Evolutionary conservation across 2,329 filamentous ascomycete species (phyloP).

Genomic region (Trichoderma lentiforme): DNA sequence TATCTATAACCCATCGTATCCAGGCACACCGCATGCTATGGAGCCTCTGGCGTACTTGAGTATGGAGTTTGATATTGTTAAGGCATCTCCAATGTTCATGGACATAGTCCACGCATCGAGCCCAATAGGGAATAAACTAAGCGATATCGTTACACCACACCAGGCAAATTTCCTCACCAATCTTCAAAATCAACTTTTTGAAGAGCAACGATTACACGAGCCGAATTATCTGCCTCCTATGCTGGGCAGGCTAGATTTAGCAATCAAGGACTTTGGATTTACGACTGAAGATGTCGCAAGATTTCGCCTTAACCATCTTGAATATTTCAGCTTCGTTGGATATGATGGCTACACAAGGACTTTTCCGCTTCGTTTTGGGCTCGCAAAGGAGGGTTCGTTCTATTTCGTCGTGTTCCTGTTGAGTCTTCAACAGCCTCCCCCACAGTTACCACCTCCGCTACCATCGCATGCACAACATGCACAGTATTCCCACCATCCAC

Average conservation of each 20-base stretch:
- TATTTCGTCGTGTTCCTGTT: constrained; percentile 59
- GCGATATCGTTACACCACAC: constrained; percentile 49
- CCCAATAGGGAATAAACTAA: constrained; percentile 48
- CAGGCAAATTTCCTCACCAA: constrained; percentile 52
- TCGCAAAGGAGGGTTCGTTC: constrained; percentile 59
- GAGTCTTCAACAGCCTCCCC: constrained; percentile 34
- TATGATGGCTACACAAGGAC: constrained; percentile 50
- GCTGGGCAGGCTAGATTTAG: constrained; percentile 52
- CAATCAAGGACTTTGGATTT: constrained; percentile 55
- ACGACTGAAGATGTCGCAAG: constrained; percentile 50
- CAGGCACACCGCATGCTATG: constrained; percentile 38
- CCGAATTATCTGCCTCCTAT: constrained; percentile 64
- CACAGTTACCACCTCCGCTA: constrained; percentile 37
- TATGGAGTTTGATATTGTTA: constrained; percentile 56
- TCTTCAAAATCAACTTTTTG: constrained; percentile 52
- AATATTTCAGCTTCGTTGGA: constrained; percentile 53
- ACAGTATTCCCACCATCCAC: constrained; percentile 20
- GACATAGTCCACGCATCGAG: constrained; percentile 51
- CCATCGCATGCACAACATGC: neutral
- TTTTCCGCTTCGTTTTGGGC: constrained; percentile 51
- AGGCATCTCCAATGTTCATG: constrained; percentile 53
- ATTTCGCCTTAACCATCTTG: constrained; percentile 51
- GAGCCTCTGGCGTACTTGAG: constrained; percentile 59
- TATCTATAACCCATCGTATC: constrained; percentile 45
- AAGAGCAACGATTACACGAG: constrained; percentile 56